Evolutionary conservation across 257 asterid species (phyloP).

Genomic region (Solanum paucissectum): DNA sequence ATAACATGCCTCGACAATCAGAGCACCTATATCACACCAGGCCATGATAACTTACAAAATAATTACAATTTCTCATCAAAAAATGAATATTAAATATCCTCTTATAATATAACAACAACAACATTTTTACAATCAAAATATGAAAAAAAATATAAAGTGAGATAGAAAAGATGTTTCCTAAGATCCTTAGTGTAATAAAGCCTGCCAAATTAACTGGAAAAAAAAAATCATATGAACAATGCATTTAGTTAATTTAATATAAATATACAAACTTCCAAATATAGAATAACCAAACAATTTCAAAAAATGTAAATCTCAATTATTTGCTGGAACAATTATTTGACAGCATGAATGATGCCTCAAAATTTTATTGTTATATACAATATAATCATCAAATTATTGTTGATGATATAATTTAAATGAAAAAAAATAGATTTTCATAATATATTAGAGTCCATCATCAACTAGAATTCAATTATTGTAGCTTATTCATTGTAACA

Average conservation of each 20-base stretch:
- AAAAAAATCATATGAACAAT: not conserved
- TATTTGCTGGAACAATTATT: not conserved
- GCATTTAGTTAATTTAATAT: not conserved
- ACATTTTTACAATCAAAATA: too few species aligned
- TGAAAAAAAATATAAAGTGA: not conserved
- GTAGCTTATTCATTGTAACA: too few species aligned
- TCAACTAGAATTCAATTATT: too few species aligned
- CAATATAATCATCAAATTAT: not conserved
- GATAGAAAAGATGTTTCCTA: not conserved
- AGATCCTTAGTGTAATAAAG: not conserved
- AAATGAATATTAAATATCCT: too few species aligned
- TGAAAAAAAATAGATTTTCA: not conserved
- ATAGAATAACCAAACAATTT: not conserved
- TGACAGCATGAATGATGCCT: not conserved
- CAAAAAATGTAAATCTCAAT: not conserved
- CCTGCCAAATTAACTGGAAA: too few species aligned
- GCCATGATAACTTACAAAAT: too few species aligned
- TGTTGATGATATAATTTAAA: too few species aligned
- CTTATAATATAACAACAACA: too few species aligned
- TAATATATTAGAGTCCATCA: too few species aligned
- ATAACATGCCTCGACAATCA: not conserved
- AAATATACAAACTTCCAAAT: not conserved
- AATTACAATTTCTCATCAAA: too few species aligned
- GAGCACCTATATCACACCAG: not conserved
- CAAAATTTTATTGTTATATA: not conserved